phyloP scores from a whole-genome alignment of 495 filamentous ascomycete species.

The Pyrenopolyporus hunteri region DNA sequence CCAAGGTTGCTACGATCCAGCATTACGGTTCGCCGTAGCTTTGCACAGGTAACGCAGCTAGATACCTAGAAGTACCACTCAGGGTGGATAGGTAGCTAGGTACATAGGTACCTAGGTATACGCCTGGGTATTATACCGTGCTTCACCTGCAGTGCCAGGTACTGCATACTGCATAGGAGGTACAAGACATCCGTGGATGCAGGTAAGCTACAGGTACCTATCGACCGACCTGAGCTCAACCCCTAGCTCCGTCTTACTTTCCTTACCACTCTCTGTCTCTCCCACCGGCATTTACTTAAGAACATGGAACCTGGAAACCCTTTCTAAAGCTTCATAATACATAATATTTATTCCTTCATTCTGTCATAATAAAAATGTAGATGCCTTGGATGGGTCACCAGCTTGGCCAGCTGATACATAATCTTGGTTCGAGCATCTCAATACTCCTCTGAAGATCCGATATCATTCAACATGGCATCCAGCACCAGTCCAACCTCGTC shows the following conservation, averaged over 20 bases:
- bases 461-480: slow-evolving; percentile 36
- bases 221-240: slow-evolving; percentile 2
- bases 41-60: slow-evolving; percentile 1
- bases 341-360: background rate
- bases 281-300: background rate
- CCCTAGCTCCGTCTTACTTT: background rate
- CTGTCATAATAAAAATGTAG: slow-evolving; percentile 21
- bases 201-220: too few relatives aligned
- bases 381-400: slow-evolving; percentile 3
- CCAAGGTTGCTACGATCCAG: slow-evolving; percentile 14
- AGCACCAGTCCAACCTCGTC: slow-evolving; percentile 33
- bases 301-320: background rate
- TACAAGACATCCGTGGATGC: too few relatives aligned
- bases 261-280: background rate
- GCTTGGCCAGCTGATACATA: slow-evolving; percentile 16
- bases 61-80: too few relatives aligned
- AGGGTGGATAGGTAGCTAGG: too few relatives aligned
- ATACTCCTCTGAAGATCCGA: too few relatives aligned
- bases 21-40: slow-evolving; percentile 17
- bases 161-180: too few relatives aligned
- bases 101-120: too few relatives aligned
- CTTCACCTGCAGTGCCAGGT: too few relatives aligned
- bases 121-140: too few relatives aligned
- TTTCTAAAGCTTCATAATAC: background rate
- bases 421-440: background rate